Evolutionary conservation across 106 monocot genomes (phyloP).

Genomic region (Dioscorea alata): DNA sequence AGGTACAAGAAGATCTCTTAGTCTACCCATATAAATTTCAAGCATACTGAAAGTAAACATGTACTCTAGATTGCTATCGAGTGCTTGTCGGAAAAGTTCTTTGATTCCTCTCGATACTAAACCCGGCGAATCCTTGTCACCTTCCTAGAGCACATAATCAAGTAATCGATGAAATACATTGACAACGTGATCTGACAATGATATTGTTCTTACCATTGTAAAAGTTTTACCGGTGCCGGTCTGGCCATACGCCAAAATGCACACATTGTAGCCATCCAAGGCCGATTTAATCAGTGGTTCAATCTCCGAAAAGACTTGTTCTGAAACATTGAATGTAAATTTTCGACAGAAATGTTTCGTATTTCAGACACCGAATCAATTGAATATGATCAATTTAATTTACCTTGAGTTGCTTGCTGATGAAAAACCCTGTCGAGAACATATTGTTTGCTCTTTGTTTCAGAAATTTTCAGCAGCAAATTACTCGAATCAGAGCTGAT

Average conservation of each 20-base stretch:
- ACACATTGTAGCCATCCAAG: constrained; percentile 66
- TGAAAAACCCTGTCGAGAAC: constrained; percentile 61
- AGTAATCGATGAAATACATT: background rate
- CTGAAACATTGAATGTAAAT: constrained; percentile 20
- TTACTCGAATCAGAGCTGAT: constrained; percentile 37
- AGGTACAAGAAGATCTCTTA: constrained; percentile 59
- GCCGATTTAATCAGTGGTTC: constrained; percentile 66
- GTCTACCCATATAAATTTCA: constrained; percentile 73
- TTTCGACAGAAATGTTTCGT: background rate
- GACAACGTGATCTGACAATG: background rate
- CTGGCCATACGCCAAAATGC: constrained; percentile 76
- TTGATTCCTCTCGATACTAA: constrained; percentile 49
- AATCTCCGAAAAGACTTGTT: constrained; percentile 65
- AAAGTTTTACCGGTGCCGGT: constrained; percentile 71
- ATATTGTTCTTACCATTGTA: constrained; percentile 36
- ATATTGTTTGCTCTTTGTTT: constrained; percentile 40
- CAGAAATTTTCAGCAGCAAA: constrained; percentile 33
- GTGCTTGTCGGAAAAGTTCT: constrained; percentile 42
- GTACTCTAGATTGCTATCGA: constrained; percentile 32
- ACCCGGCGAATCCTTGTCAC: constrained; percentile 37
- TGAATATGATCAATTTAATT: background rate
- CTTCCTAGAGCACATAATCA: constrained; percentile 53
- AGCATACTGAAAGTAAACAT: constrained; percentile 76
- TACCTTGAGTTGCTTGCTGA: constrained; percentile 64
- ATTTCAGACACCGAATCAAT: background rate